Evolutionary conservation across 345 rosid species (phyloP).

Genomic region (Cardiospermum halicacabum): DNA sequence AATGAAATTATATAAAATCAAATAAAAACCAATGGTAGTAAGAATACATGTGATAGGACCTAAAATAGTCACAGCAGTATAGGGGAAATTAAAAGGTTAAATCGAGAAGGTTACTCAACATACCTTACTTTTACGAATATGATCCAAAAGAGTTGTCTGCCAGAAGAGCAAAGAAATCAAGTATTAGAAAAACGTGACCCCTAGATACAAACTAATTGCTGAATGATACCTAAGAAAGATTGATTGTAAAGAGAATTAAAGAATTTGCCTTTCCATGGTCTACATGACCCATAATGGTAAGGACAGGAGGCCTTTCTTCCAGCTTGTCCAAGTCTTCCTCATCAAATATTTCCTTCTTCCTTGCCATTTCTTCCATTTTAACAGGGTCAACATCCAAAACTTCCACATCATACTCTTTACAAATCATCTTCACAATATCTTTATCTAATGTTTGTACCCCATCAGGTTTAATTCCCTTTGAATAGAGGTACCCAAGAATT

Average conservation of each 20-base stretch:
- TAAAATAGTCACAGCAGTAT: neutral
- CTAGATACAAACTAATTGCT: neutral
- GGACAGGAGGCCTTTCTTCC: conserved; percentile 91
- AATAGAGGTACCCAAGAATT: conserved; percentile 75
- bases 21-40: neutral
- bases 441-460: conserved; percentile 92
- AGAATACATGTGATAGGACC: conserved; percentile 5
- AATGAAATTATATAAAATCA: neutral
- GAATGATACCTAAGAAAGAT: neutral
- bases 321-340: conserved; percentile 88
- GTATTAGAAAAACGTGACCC: conserved; percentile 25
- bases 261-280: conserved; percentile 87
- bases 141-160: conserved; percentile 96
- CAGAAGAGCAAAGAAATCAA: conserved; percentile 24
- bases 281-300: conserved; percentile 99
- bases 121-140: conserved; percentile 95
- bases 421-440: conserved; percentile 95
- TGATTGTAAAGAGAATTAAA: neutral
- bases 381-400: conserved; percentile 73
- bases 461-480: conserved; percentile 93
- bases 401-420: conserved; percentile 81
- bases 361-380: conserved; percentile 86
- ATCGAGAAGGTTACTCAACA: conserved; percentile 15
- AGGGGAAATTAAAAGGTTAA: neutral
- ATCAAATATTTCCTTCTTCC: conserved; percentile 74